These are phyloP conservation scores for Neodidymelliopsis sp. DNA, from an alignment of 2,329 filamentous ascomycete species.

Conservation along the genomic window DNA sequence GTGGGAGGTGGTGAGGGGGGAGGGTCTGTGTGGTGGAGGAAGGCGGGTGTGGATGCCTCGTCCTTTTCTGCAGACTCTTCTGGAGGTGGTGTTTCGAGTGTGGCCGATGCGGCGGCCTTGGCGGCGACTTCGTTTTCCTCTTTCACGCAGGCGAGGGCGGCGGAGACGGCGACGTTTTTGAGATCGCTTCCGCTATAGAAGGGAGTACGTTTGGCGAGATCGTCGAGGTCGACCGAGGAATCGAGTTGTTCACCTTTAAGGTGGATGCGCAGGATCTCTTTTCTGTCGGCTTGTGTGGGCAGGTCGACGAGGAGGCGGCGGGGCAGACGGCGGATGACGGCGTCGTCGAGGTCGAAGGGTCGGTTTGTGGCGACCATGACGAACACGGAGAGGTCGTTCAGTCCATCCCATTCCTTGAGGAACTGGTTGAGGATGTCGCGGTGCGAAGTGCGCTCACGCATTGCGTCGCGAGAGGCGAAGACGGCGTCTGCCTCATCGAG, in stretches of 20 bases:
- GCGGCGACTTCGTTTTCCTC: constrained; percentile 67
- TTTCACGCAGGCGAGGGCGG: constrained; percentile 78
- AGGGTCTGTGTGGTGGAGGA: constrained; percentile 4
- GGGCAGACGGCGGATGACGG: constrained; percentile 78
- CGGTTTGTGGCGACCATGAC: constrained; percentile 98
- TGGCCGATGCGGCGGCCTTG: constrained; percentile 33
- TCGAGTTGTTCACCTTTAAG: constrained; percentile 73
- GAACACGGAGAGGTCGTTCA: constrained; percentile 83
- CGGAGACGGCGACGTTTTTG: constrained; percentile 82
- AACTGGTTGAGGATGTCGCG: constrained; percentile 97
- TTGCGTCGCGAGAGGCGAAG: constrained; percentile 76
- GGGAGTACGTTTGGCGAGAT: constrained; percentile 71
- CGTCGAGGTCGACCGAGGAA: constrained; percentile 65
- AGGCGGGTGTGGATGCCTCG: not conserved
- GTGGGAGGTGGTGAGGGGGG: constrained; percentile 5
- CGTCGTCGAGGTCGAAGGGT: constrained; percentile 92
- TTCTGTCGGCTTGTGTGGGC: constrained; percentile 70
- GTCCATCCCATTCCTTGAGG: constrained; percentile 93
- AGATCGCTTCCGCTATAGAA: constrained; percentile 85
- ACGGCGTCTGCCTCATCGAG: constrained; percentile 97
- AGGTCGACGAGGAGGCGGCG: constrained; percentile 77
- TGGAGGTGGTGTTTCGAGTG: constrained; percentile 2
- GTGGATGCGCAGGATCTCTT: constrained; percentile 74
- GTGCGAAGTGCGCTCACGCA: constrained; percentile 72
- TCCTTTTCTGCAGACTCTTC: not conserved